Percentiles rank a stretch among this genome's conserved stretches.
phyloP scores from a whole-genome alignment of 352 stramenopile genomes.

The Globisporangium emineosum region DNA sequence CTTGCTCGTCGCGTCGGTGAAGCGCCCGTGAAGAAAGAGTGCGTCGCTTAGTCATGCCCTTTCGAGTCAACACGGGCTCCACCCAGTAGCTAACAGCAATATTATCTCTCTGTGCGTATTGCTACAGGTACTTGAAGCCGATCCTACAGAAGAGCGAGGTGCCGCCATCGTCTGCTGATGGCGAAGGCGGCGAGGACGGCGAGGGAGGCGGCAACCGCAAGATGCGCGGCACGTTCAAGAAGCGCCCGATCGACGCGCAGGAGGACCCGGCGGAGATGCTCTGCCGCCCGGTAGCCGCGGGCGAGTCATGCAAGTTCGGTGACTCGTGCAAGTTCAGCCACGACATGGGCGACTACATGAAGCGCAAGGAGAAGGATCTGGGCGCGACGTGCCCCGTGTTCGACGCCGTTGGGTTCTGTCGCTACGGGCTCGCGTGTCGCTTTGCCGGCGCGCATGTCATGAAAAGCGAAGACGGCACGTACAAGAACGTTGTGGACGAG shows the following conservation, averaged over 20 bases:
- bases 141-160: slow-evolving; percentile 25
- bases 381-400: slow-evolving; percentile 78
- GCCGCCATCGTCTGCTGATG: not conserved
- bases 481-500: slow-evolving; percentile 53
- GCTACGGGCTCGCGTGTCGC: slow-evolving; percentile 91
- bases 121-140: slow-evolving; percentile 62
- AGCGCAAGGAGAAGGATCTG: slow-evolving; percentile 82
- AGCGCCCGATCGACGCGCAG: slow-evolving; percentile 65
- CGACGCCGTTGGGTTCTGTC: slow-evolving; percentile 82
- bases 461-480: slow-evolving; percentile 41
- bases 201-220: slow-evolving; percentile 19
- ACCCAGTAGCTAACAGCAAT: slow-evolving; percentile 2
- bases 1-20: slow-evolving; percentile 20
- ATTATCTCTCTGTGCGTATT: not conserved
- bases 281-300: slow-evolving; percentile 63
- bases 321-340: slow-evolving; percentile 87
- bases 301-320: slow-evolving; percentile 61
- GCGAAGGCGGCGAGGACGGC: slow-evolving; percentile 11
- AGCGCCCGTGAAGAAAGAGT: slow-evolving; percentile 49
- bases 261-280: slow-evolving; percentile 63
- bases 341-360: slow-evolving; percentile 81
- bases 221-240: slow-evolving; percentile 77
- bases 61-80: no score
- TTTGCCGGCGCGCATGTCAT: slow-evolving; percentile 86
- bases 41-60: slow-evolving; percentile 12